Conservation (phyloP, 83 land plant species). For the Picea abies region DNA sequence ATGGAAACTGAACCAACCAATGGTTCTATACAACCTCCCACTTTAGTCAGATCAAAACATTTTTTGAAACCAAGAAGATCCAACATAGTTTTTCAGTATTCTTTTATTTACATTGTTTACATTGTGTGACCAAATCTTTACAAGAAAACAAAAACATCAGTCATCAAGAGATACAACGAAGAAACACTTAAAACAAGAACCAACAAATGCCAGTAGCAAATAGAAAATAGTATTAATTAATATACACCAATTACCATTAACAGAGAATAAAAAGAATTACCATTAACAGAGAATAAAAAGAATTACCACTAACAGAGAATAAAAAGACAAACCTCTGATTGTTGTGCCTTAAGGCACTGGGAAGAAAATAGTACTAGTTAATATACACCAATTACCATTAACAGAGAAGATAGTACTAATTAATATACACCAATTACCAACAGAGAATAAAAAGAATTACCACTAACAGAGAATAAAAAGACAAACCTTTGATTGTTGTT, state of each 20-base stretch:
- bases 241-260: neutral
- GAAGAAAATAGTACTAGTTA: too few relatives aligned
- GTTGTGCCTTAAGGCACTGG: too few relatives aligned
- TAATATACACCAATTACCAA: too few relatives aligned
- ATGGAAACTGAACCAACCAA: too few relatives aligned
- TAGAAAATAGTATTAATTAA: neutral
- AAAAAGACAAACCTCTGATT: constrained; percentile 58
- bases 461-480: too few relatives aligned
- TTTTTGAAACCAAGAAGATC: constrained; percentile 3
- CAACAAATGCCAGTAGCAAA: neutral
- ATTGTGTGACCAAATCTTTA: constrained; percentile 52
- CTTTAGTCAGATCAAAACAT: neutral
- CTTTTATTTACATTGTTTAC: too few relatives aligned
- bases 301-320: too few relatives aligned
- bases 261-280: neutral
- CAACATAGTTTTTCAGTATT: constrained; percentile 24
- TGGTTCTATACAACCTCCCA: neutral
- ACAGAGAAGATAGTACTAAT: too few relatives aligned
- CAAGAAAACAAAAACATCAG: neutral
- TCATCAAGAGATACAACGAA: neutral
- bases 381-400: too few relatives aligned
- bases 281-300: too few relatives aligned
- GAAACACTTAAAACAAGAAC: neutral
- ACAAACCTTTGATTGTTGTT: too few relatives aligned
- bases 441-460: too few relatives aligned